Evolutionary conservation across 345 rosid genomes (phyloP).

Genomic region (Citrus mangshanensis): DNA sequence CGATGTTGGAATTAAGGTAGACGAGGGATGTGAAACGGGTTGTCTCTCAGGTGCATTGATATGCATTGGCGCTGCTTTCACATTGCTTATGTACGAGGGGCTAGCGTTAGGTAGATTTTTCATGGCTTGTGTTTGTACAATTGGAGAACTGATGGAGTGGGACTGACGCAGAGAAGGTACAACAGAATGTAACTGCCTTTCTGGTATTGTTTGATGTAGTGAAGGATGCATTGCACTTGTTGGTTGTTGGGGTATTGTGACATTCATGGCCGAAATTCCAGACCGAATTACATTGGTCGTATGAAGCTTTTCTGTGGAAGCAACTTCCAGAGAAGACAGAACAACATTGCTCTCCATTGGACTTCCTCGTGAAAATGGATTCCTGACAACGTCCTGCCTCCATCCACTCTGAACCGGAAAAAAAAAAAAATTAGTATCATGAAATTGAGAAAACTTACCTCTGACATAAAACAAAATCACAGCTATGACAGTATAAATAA

Average conservation of each 20-base stretch:
- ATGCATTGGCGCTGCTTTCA: constrained; percentile 13
- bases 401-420: constrained; percentile 56
- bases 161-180: constrained; percentile 18
- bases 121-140: constrained; percentile 6
- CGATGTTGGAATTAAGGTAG: constrained; percentile 11
- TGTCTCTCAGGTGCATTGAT: constrained; percentile 22
- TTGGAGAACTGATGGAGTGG: constrained; percentile 14
- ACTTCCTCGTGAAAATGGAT: constrained; percentile 57
- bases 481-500: not conserved
- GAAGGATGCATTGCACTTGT: constrained; percentile 35
- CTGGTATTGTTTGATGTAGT: constrained; percentile 30
- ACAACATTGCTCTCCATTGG: constrained; percentile 32
- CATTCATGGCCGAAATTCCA: constrained; percentile 22
- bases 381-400: constrained; percentile 52
- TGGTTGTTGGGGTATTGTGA: constrained; percentile 32
- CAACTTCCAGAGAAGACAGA: constrained; percentile 12
- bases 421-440: not conserved
- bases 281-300: constrained; percentile 15
- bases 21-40: constrained; percentile 17
- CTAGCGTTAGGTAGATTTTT: not conserved
- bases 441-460: not conserved
- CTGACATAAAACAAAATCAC: not conserved
- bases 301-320: constrained; percentile 11
- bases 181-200: constrained; percentile 24
- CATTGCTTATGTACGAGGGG: not conserved